Evolutionary conservation across 169 alveolate species (phyloP).

Genomic region (Perkinsus marinus): DNA sequence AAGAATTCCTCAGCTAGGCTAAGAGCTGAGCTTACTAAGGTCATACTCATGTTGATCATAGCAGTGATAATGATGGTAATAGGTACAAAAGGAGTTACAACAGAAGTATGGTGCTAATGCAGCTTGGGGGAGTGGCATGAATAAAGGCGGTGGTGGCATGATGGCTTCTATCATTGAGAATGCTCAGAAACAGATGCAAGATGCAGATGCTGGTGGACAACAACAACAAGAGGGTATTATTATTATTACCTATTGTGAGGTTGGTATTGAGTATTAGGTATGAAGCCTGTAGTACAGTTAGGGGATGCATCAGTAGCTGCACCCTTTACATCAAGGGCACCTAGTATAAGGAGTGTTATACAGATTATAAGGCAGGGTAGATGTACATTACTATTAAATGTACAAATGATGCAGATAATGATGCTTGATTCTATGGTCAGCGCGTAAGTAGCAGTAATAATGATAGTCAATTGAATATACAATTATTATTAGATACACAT

Average conservation of each 20-base stretch:
- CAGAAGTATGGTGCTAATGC: neutral
- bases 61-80: neutral
- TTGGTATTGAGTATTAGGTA: neutral
- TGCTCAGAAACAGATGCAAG: neutral
- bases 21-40: neutral
- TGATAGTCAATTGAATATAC: neutral
- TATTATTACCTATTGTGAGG: neutral
- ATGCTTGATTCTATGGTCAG: neutral
- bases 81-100: neutral
- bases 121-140: neutral
- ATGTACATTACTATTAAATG: conserved; percentile 55
- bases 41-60: neutral
- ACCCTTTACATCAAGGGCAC: conserved; percentile 52
- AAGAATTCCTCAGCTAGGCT: neutral
- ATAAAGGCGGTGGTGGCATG: neutral
- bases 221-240: neutral
- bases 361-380: conserved; percentile 57
- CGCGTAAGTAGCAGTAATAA: neutral
- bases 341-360: conserved; percentile 44
- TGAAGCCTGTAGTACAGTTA: conserved; percentile 12
- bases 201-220: neutral
- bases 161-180: neutral
- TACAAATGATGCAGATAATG: conserved; percentile 28
- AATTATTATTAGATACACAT: neutral
- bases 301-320: conserved; percentile 73